Evolutionary conservation across 2,329 filamentous ascomycete species (phyloP), one percentile per base, ranked within the genome.

Genomic region (Colletotrichum cordylinicola): DNA sequence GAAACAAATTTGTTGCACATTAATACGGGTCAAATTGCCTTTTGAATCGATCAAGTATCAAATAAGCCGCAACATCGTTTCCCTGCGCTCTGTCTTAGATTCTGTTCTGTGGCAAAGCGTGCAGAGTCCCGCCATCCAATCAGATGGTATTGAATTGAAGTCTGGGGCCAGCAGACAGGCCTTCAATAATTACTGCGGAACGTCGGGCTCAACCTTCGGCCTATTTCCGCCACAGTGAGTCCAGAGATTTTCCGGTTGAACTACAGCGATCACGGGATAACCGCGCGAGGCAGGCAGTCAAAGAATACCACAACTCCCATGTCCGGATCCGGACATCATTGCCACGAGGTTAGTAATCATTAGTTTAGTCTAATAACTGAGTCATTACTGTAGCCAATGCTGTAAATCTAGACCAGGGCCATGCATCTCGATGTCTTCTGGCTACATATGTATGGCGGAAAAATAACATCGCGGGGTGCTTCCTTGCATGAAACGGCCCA

Each of bases 181-280:
- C 33, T 15, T 37, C 3, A 3, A 37, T 37, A 1, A 37, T 37
- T 3, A 3, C 39, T 48, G 18, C 43, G 43, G n/a, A 48, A 48
- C 2, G 2, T 2, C 6, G 6, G 3, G 18, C 43, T 21, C n/a
- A 21, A 1, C 4, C n/a, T 7, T 48, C 10, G 6, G 6, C 2
- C 0, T 7, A 48, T 0, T 48, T 48, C 43, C 43, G 43, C n/a
- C 21, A n/a, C 2, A 7, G n/a, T 48, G n/a, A 21, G 18, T 48
- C n/a, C n/a, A 48, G 10, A 12, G 10, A 48, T 48, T 48, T 48
- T 10, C 43, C 43, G 43, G 12, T 12, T 7, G 21, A 2, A 4
- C 43, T 4, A 4, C 43, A 48, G 1, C 3, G n/a, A 48, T 13
- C 43, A 13, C 18, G 10, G 43, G 43, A 21, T 4, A 13, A 12